A percentile compares a stretch with the other conserved stretches of the same genome.
Evolutionary conservation across 2,329 filamentous ascomycete genomes (phyloP).

Genomic region (Chrysosporium keratinophilum): DNA sequence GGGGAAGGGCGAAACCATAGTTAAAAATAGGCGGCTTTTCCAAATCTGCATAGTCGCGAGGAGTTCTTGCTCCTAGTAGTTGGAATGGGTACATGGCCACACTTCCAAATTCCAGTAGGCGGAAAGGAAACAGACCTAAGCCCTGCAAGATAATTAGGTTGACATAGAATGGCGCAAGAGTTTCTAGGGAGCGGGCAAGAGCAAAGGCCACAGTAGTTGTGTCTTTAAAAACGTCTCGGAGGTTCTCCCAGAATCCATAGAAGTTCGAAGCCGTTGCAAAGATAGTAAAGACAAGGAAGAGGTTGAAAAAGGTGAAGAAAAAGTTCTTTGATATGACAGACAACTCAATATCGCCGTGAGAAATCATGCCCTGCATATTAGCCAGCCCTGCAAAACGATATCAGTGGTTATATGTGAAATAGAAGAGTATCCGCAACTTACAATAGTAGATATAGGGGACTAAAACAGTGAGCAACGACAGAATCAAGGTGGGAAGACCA

Average conservation of each 20-base stretch:
- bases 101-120: slow-evolving; percentile 79
- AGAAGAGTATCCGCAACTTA: slow-evolving; percentile 27
- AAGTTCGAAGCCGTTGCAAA: slow-evolving; percentile 72
- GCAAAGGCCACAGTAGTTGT: slow-evolving; percentile 65
- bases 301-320: slow-evolving; percentile 98
- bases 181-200: slow-evolving; percentile 64
- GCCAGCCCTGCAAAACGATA: slow-evolving; percentile 49
- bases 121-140: slow-evolving; percentile 85
- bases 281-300: slow-evolving; percentile 88
- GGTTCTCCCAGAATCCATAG: slow-evolving; percentile 50
- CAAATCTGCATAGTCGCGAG: slow-evolving; percentile 76
- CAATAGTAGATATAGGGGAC: slow-evolving; percentile 94
- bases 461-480: slow-evolving; percentile 77
- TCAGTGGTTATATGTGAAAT: not conserved
- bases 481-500: slow-evolving; percentile 70
- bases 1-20: slow-evolving; percentile 92
- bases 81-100: slow-evolving; percentile 74
- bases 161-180: slow-evolving; percentile 73
- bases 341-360: slow-evolving; percentile 84
- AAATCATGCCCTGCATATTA: slow-evolving; percentile 87
- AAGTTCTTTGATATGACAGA: slow-evolving; percentile 98
- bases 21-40: slow-evolving; percentile 76
- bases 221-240: slow-evolving; percentile 66
- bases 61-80: slow-evolving; percentile 69
- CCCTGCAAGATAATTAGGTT: slow-evolving; percentile 92